Conservation (phyloP, 495 filamentous ascomycete species). For the Daldinia grandis region DNA sequence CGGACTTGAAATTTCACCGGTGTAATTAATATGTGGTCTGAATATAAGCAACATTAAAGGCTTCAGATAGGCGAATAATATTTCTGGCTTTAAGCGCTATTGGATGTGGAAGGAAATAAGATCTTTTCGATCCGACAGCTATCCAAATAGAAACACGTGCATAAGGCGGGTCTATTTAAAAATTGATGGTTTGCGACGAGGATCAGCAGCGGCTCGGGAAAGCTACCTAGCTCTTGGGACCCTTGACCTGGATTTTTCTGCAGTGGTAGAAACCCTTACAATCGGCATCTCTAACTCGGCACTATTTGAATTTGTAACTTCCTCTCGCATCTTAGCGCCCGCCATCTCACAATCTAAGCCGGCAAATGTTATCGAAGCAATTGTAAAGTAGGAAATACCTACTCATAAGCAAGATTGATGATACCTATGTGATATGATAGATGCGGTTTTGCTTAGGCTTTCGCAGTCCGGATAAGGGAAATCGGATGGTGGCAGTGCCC, state of each 20-base stretch:
- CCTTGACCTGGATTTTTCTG: neutral
- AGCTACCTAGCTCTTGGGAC: neutral
- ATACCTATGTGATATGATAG: conserved; percentile 15
- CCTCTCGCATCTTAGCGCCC: conserved; percentile 26
- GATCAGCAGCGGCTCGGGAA: neutral
- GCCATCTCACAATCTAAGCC: conserved; percentile 8
- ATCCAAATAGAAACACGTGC: neutral
- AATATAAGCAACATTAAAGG: too few relatives aligned
- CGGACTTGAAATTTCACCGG: neutral
- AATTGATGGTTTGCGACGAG: neutral
- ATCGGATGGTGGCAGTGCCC: neutral
- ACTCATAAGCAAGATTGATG: neutral
- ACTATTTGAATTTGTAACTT: conserved; percentile 25
- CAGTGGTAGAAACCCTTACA: neutral
- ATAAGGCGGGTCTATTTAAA: neutral
- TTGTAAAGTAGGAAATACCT: neutral
- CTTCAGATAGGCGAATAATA: neutral
- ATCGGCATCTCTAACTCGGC: conserved; percentile 23
- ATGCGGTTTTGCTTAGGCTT: neutral
- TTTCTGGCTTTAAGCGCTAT: neutral
- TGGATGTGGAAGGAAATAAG: neutral
- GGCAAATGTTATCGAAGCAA: conserved; percentile 18
- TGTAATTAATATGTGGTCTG: too few relatives aligned
- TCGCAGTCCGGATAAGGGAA: neutral
- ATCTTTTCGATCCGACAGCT: neutral